These are phyloP conservation scores for Tetradesmus lagerheimii DNA, from an alignment of 139 green algal genomes.

Conservation along the genomic window DNA sequence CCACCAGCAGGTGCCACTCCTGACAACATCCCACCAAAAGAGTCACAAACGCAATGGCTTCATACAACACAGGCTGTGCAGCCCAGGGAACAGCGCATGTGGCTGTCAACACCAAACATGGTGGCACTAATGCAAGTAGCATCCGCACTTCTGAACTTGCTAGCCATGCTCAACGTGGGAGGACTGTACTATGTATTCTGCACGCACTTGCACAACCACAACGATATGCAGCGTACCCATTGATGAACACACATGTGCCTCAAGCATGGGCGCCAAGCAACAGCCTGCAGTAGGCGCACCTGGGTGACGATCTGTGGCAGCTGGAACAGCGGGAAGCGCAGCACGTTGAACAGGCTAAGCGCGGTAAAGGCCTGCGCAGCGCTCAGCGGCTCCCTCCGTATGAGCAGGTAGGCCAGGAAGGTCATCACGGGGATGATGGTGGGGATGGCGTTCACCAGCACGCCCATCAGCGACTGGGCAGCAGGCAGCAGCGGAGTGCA, in stretches of 20 bases:
- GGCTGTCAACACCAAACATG: no score
- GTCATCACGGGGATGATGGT: constrained; percentile 38
- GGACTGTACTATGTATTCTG: neutral
- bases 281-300: no score
- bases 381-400: constrained; percentile 1
- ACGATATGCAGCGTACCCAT: no score
- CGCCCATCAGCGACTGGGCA: neutral
- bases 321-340: constrained; percentile 70
- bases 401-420: constrained; percentile 41
- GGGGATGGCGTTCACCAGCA: constrained; percentile 42
- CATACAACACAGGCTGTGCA: no score
- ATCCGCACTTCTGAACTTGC: no score
- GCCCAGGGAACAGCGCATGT: no score
- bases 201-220: neutral
- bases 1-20: neutral
- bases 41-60: no score
- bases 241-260: neutral
- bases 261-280: neutral
- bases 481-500: constrained; percentile 11
- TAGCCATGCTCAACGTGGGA: no score
- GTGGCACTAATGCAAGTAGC: no score
- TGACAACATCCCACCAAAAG: no score
- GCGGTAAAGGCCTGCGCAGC: constrained; percentile 69
- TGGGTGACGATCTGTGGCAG: constrained; percentile 61
- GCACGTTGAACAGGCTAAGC: constrained; percentile 64